Conservation (phyloP, 177 flowering plant genomes). For the Vitis hybrid region DNA sequence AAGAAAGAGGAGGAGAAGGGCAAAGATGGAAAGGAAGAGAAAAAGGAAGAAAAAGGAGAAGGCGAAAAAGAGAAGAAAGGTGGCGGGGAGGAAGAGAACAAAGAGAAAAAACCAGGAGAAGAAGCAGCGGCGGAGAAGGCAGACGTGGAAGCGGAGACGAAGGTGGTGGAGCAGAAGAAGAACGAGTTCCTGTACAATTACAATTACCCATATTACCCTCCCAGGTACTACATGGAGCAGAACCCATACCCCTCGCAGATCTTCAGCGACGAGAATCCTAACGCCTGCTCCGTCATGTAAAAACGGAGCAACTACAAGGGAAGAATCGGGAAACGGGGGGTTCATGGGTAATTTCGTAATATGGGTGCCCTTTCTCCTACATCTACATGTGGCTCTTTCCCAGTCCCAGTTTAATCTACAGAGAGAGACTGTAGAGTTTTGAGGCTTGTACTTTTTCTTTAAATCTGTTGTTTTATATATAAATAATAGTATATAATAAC, state of each 20-base stretch:
- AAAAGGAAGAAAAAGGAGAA: conserved; percentile 18
- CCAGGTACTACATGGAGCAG: conserved; percentile 29
- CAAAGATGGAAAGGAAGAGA: conserved; percentile 22
- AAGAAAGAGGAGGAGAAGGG: conserved; percentile 43
- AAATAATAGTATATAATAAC: conserved; percentile 4
- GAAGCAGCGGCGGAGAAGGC: conserved; percentile 19
- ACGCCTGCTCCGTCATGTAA: conserved; percentile 80
- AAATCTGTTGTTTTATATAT: neutral
- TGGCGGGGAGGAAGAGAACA: conserved; percentile 13
- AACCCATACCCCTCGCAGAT: conserved; percentile 60
- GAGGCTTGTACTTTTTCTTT: conserved; percentile 12
- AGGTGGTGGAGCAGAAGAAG: conserved; percentile 38
- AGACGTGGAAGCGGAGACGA: conserved; percentile 9
- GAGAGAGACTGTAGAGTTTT: conserved; percentile 29
- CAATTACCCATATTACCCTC: conserved; percentile 24
- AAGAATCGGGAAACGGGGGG: neutral
- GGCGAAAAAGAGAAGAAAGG: conserved; percentile 13
- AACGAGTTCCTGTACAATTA: conserved; percentile 31
- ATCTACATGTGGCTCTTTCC: conserved; percentile 3
- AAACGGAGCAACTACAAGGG: conserved; percentile 4
- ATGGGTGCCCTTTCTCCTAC: neutral
- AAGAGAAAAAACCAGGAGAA: conserved; percentile 19
- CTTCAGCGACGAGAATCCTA: conserved; percentile 86
- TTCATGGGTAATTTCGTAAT: neutral
- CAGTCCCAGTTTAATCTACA: conserved; percentile 11